Conservation (phyloP, 371 early-diverging fungal genomes). For the Thermomucor indicae-seudaticae region DNA sequence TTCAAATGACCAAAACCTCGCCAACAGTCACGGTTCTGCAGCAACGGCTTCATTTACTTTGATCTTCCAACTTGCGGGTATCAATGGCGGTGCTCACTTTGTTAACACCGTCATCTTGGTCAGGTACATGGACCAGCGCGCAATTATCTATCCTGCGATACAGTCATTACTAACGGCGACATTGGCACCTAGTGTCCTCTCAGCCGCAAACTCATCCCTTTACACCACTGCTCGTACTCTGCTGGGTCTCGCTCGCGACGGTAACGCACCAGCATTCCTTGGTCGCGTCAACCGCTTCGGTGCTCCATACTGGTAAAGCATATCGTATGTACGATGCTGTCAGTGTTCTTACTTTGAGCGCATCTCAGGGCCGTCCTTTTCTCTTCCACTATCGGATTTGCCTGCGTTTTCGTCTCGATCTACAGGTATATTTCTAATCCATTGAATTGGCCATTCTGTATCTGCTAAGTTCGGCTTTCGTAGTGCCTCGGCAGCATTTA, state of each 20-base stretch:
- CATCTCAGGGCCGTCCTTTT: conserved; percentile 32
- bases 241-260: conserved; percentile 55
- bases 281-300: conserved; percentile 42
- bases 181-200: conserved; percentile 40
- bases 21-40: conserved; percentile 27
- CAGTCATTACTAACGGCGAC: neutral
- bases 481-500: conserved; percentile 49
- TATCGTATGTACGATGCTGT: neutral
- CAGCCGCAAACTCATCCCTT: conserved; percentile 65
- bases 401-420: conserved; percentile 44
- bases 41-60: conserved; percentile 61
- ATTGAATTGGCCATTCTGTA: too few species aligned
- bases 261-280: conserved; percentile 53
- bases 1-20: conserved; percentile 44
- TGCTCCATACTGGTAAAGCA: conserved; percentile 38
- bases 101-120: conserved; percentile 73
- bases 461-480: too few species aligned
- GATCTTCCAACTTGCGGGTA: conserved; percentile 62
- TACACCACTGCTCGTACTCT: conserved; percentile 62
- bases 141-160: too few species aligned
- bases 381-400: conserved; percentile 50
- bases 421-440: too few species aligned
- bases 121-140: conserved; percentile 10
- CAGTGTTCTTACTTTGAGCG: neutral
- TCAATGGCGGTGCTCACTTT: conserved; percentile 55